A percentile compares a stretch with the other conserved stretches of the same genome.
These are phyloP conservation scores for Senna tora DNA, from an alignment of 306 rosid genomes.

Conservation along the genomic window DNA sequence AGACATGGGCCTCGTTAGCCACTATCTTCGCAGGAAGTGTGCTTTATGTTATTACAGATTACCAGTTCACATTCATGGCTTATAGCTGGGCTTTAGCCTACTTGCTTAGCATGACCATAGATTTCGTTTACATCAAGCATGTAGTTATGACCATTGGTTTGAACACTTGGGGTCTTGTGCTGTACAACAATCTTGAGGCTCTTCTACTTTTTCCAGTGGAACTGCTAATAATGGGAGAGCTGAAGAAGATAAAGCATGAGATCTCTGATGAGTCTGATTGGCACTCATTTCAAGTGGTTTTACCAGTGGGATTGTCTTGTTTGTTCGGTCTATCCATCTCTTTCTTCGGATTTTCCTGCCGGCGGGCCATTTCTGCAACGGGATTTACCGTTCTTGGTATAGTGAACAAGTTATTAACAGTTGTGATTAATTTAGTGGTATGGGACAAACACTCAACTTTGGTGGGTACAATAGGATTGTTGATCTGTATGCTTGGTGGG, in stretches of 20 bases:
- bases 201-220: constrained; percentile 80
- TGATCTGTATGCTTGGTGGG: constrained; percentile 82
- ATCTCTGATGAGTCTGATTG: constrained; percentile 73
- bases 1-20: constrained; percentile 71
- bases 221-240: constrained; percentile 78
- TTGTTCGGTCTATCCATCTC: constrained; percentile 77
- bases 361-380: constrained; percentile 78
- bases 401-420: constrained; percentile 79
- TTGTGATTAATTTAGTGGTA: constrained; percentile 70
- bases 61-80: constrained; percentile 80
- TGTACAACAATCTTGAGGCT: constrained; percentile 86
- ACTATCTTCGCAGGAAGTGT: constrained; percentile 77
- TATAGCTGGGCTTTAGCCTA: constrained; percentile 81
- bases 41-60: constrained; percentile 76
- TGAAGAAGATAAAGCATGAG: constrained; percentile 77
- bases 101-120: constrained; percentile 79
- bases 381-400: constrained; percentile 89
- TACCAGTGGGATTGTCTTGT: constrained; percentile 76
- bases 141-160: constrained; percentile 81
- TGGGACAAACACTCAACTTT: constrained; percentile 88
- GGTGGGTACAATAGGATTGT: constrained; percentile 77
- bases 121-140: constrained; percentile 86
- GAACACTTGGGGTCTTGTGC: constrained; percentile 85
- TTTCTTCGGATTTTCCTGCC: constrained; percentile 91
- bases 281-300: constrained; percentile 65